phyloP scores from a whole-genome alignment of 805 yeast genomes.

The Zygoascus biomembranicola region DNA sequence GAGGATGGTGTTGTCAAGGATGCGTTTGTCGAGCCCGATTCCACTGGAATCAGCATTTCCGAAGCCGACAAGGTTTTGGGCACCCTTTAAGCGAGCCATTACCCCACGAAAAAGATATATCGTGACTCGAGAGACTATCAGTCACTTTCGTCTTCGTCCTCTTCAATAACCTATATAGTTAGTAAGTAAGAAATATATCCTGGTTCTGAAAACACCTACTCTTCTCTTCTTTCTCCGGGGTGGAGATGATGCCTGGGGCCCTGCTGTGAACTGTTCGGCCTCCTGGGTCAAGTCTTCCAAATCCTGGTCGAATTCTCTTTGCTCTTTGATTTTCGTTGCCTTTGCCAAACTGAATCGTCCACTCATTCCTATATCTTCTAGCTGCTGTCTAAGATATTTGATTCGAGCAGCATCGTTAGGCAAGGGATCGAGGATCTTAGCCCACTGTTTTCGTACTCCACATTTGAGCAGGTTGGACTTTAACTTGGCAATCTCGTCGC shows the following conservation, averaged over 20 bases:
- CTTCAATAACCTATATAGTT: background rate
- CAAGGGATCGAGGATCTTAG: constrained; percentile 15
- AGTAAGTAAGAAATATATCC: background rate
- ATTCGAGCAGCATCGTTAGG: constrained; percentile 15
- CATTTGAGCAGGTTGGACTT: constrained; percentile 21
- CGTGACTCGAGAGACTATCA: too few relatives aligned
- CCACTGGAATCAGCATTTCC: constrained; percentile 48
- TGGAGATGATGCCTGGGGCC: background rate
- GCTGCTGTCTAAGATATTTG: constrained; percentile 13
- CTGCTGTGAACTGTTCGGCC: constrained; percentile 8
- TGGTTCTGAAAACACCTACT: background rate
- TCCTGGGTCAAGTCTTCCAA: constrained; percentile 17
- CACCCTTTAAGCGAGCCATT: constrained; percentile 14
- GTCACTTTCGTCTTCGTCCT: background rate
- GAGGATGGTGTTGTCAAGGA: constrained; percentile 65
- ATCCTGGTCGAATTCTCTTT: constrained; percentile 18
- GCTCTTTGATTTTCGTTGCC: constrained; percentile 21
- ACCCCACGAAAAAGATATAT: too few relatives aligned
- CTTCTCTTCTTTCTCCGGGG: background rate
- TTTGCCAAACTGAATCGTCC: constrained; percentile 23
- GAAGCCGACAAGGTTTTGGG: constrained; percentile 22
- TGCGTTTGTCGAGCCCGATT: constrained; percentile 73
- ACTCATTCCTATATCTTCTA: constrained; percentile 21
- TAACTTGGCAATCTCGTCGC: constrained; percentile 21
- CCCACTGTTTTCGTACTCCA: constrained; percentile 24